These are phyloP conservation scores for Tritrichomonas foetus DNA, from an alignment of 208 protist genomes.

Conservation along the genomic window DNA sequence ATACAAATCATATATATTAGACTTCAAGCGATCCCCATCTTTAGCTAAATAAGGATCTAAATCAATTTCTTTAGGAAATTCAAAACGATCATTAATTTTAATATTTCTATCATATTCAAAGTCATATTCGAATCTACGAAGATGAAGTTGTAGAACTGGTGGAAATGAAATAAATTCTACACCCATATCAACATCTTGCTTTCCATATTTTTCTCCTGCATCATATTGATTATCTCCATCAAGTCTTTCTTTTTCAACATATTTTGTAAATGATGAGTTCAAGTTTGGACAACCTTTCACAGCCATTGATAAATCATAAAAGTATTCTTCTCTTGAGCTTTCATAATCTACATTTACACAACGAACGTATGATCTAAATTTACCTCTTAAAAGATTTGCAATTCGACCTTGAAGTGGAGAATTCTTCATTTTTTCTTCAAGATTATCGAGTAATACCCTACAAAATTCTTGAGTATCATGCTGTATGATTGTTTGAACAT, in stretches of 20 bases:
- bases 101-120: background rate
- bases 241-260: background rate
- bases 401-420: too few species aligned
- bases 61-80: background rate
- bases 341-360: background rate
- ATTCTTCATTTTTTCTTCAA: too few species aligned
- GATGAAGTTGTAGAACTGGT: background rate
- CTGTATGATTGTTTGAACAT: too few species aligned
- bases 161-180: background rate
- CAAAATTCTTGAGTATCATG: too few species aligned
- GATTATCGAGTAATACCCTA: too few species aligned
- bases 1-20: background rate
- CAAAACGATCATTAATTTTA: background rate
- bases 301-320: background rate
- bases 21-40: too few species aligned
- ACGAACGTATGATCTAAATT: background rate
- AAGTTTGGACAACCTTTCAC: background rate
- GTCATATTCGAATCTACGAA: background rate
- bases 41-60: background rate
- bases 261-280: background rate
- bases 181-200: background rate
- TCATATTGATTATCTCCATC: background rate
- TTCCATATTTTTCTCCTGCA: background rate
- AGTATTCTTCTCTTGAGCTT: background rate
- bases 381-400: background rate